These are phyloP conservation scores for Gynandropsis gynandra DNA, from an alignment of 345 rosid genomes.

Conservation along the genomic window DNA sequence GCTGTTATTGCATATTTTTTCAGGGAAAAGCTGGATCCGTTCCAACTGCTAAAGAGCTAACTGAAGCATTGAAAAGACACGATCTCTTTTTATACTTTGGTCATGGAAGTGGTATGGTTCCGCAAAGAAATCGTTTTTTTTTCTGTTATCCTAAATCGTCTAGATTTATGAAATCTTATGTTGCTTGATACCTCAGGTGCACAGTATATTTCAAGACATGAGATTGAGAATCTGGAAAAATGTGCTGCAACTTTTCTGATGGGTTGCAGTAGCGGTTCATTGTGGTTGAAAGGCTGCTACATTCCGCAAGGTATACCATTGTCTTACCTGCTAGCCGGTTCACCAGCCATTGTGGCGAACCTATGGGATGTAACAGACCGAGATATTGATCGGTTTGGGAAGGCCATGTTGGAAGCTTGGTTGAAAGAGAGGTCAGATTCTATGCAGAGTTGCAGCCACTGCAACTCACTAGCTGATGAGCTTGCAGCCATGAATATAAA, in stretches of 20 bases:
- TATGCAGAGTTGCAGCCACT: constrained; percentile 32
- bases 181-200: constrained; percentile 40
- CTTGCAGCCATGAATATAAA: constrained; percentile 45
- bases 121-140: not conserved
- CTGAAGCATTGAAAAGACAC: constrained; percentile 60
- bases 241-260: constrained; percentile 80
- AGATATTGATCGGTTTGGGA: constrained; percentile 84
- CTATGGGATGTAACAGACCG: constrained; percentile 95
- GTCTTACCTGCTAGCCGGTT: constrained; percentile 67
- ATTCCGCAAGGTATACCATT: constrained; percentile 69
- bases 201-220: constrained; percentile 57
- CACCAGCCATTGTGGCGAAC: constrained; percentile 73
- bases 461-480: constrained; percentile 43
- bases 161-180: constrained; percentile 2
- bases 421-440: constrained; percentile 52
- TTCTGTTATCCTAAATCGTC: not conserved
- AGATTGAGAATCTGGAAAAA: constrained; percentile 62
- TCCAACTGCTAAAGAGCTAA: constrained; percentile 60
- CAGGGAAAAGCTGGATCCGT: constrained; percentile 88
- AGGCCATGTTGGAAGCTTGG: constrained; percentile 76
- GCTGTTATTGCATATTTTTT: constrained; percentile 2
- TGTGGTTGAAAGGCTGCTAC: constrained; percentile 63
- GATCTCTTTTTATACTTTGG: constrained; percentile 90
- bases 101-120: constrained; percentile 84
- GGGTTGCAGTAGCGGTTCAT: constrained; percentile 95